Base-by-base conservation (phyloP, 2,329 filamentous ascomycete species). In the Thelonectria rubi region DNA sequence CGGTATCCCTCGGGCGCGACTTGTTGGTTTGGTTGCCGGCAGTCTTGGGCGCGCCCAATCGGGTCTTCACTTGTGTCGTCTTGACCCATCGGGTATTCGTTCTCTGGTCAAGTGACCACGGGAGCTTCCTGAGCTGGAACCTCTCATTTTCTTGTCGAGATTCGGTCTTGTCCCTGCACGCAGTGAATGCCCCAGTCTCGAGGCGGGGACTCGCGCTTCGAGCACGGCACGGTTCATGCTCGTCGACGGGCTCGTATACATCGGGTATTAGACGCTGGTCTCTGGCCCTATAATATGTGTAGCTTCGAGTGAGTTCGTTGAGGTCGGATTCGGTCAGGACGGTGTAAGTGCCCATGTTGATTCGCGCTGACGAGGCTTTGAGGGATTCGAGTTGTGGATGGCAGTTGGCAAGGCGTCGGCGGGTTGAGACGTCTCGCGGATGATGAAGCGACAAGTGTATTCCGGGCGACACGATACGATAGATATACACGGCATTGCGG, bases 211-310 rank as follows among this genome's bases (percentile, higher is more conserved):
- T 56, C 32, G 60, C 51, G 20, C 53, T 59, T 54, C 58, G 60
- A 57, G 55, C 24, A 32, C 42, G 26, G 17, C 12, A 18, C 56
- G 58, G 20, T 43, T 60, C 60, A 3, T 49, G 17, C 34, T 51
- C 39, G 9, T 58, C 50, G 30, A 70, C 63, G 10, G 66, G 66
- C 32, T 71, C 69, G 55, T 71, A 67, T 15, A 69, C 69, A 24
- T 71, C 63, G 40, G 65, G 62, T 55, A 69, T 45, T 7, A 56
- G 52, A 9, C 46, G 42, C 4, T 2, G 5, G 20, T 57, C 46
- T n/a, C 5, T 24, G 2, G n/a, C 5, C 11, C 26, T 15, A 21
- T 37, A 15, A 21, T 21, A 15, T n/a, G 26, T 11, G 18, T 18
- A 8, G 1, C 5, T 17, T 21, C 24, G 34, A 24, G n/a, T 9